Evolutionary conservation across 306 rosid genomes (phyloP).

Genomic region (Nissolia schottii): DNA sequence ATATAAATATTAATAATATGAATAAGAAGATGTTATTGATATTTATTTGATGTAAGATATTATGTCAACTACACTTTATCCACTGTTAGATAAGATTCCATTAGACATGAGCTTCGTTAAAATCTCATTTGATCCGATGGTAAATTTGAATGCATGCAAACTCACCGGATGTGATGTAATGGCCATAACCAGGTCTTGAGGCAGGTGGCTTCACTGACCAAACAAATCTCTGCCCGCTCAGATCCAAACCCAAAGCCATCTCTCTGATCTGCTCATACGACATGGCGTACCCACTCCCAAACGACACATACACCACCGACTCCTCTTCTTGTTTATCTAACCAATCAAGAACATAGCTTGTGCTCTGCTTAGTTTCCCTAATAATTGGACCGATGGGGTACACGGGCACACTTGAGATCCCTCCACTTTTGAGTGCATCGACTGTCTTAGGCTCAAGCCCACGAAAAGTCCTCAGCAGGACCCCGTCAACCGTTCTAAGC

Average conservation of each 20-base stretch:
- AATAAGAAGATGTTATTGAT: too few species aligned
- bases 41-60: too few species aligned
- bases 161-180: background rate
- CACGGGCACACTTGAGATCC: background rate
- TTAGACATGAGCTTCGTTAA: too few species aligned
- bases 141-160: too few species aligned
- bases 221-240: background rate
- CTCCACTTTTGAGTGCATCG: background rate
- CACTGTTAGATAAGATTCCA: too few species aligned
- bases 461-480: background rate
- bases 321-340: background rate
- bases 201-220: background rate
- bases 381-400: background rate
- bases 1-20: too few species aligned
- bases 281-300: background rate
- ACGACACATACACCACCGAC: background rate
- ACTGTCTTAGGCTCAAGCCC: conserved; percentile 6
- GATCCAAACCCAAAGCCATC: background rate
- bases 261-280: background rate
- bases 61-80: too few species aligned
- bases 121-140: too few species aligned
- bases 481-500: background rate
- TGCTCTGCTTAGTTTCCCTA: background rate
- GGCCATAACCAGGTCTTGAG: background rate
- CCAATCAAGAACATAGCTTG: background rate